Conservation (phyloP, 179 eudicot species). For the Beta macrorhiza region DNA sequence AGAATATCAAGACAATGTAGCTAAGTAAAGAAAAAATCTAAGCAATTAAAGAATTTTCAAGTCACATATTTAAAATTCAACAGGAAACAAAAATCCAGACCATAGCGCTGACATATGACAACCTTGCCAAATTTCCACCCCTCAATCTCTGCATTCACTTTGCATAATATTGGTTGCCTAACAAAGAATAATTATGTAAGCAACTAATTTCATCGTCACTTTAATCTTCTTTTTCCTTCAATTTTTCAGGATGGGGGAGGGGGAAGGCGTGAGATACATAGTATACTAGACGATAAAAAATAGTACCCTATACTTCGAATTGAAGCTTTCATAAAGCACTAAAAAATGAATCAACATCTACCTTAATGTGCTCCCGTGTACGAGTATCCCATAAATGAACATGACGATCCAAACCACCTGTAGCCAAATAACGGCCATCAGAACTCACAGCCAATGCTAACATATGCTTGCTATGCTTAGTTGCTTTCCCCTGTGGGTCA, state of each 20-base stretch:
- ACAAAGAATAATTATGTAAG: not conserved
- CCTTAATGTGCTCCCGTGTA: slow-evolving; percentile 77
- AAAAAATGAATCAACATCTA: slow-evolving; percentile 22
- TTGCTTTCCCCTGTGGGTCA: slow-evolving; percentile 48
- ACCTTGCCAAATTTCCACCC: not conserved
- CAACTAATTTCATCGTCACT: not conserved
- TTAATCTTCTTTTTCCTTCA: not conserved
- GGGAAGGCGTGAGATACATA: not conserved
- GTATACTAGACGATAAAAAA: not conserved
- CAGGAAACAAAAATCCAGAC: not conserved
- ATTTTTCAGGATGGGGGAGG: no score
- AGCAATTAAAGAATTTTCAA: not conserved
- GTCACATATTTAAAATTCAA: no score
- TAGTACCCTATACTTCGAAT: not conserved
- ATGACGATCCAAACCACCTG: slow-evolving; percentile 91
- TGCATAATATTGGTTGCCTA: not conserved
- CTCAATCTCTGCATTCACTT: not conserved
- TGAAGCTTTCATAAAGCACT: no score
- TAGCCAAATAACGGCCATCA: slow-evolving; percentile 91
- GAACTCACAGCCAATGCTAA: slow-evolving; percentile 79
- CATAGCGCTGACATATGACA: not conserved
- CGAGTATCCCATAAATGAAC: slow-evolving; percentile 95
- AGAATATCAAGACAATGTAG: no score
- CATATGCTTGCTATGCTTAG: slow-evolving; percentile 66
- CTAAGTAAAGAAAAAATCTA: not conserved